phyloP scores from a whole-genome alignment of 495 filamentous ascomycete species.

The Trichoderma orchidacearum region DNA sequence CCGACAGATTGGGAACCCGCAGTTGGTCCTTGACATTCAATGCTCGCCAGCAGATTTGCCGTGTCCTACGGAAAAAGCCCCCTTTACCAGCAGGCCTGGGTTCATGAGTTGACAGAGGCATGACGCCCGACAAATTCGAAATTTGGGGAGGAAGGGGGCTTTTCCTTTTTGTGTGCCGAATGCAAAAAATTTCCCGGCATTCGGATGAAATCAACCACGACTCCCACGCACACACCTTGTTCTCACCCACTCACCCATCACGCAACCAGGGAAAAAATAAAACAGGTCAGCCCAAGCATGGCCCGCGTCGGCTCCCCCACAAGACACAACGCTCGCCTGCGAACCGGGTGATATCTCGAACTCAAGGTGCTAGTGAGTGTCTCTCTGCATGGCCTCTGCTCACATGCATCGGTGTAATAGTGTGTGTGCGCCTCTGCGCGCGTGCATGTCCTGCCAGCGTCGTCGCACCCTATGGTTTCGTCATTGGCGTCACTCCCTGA shows the following conservation, averaged over 20 bases:
- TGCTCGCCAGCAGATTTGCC: not conserved
- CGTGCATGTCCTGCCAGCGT: not conserved
- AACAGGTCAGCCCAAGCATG: not conserved
- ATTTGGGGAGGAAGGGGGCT: not conserved
- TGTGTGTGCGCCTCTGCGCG: too few species aligned
- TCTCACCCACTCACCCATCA: not conserved
- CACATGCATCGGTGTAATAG: not conserved
- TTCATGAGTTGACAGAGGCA: not conserved
- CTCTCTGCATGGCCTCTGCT: not conserved
- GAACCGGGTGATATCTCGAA: not conserved
- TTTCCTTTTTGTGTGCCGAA: not conserved
- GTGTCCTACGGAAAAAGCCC: not conserved
- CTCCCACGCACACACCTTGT: not conserved
- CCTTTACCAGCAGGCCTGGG: not conserved
- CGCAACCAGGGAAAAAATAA: too few species aligned
- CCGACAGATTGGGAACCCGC: not conserved
- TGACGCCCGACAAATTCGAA: too few species aligned
- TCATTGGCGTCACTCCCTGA: not conserved
- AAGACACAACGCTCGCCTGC: not conserved
- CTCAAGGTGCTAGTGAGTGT: not conserved
- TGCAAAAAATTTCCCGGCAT: conserved; percentile 1
- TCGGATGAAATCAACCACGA: not conserved
- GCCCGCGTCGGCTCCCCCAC: not conserved
- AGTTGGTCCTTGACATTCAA: not conserved
- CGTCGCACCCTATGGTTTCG: not conserved